Evolutionary conservation across 1,139 yeast species (phyloP).

Genomic region (Suhomyces bolitotheri): DNA sequence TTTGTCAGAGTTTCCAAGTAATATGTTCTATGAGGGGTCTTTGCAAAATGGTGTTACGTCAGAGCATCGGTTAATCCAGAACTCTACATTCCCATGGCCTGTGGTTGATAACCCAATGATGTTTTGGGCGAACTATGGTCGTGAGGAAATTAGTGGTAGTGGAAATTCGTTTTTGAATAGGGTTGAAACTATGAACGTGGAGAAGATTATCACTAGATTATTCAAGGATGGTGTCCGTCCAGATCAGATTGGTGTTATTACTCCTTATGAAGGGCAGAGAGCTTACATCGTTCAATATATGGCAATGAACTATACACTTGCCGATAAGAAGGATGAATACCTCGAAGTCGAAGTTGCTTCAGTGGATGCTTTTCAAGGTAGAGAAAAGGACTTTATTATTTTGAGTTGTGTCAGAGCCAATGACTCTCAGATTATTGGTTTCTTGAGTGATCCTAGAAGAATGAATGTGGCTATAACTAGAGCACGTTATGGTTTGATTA

Average conservation of each 20-base stretch:
- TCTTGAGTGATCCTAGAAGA: constrained; percentile 86
- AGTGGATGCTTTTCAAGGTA: constrained; percentile 95
- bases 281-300: constrained; percentile 79
- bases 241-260: constrained; percentile 84
- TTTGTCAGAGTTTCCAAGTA: constrained; percentile 83
- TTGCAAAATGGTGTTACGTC: constrained; percentile 88
- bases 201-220: constrained; percentile 70
- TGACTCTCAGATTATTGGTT: constrained; percentile 80
- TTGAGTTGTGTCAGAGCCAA: constrained; percentile 91
- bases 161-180: constrained; percentile 88
- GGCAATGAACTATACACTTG: constrained; percentile 68
- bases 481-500: constrained; percentile 80
- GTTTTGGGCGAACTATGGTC: constrained; percentile 92
- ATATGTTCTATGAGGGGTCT: constrained; percentile 91
- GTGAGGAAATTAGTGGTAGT: constrained; percentile 80
- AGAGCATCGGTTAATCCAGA: constrained; percentile 60
- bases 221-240: constrained; percentile 82
- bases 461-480: constrained; percentile 90
- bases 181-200: constrained; percentile 90
- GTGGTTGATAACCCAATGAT: constrained; percentile 80
- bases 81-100: constrained; percentile 86
- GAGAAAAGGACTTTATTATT: constrained; percentile 89
- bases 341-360: constrained; percentile 82
- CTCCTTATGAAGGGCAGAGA: constrained; percentile 95
- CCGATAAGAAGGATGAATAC: constrained; percentile 60